phyloP scores from a whole-genome alignment of 2,329 filamentous ascomycete genomes.

The Peltaster fructicola region DNA sequence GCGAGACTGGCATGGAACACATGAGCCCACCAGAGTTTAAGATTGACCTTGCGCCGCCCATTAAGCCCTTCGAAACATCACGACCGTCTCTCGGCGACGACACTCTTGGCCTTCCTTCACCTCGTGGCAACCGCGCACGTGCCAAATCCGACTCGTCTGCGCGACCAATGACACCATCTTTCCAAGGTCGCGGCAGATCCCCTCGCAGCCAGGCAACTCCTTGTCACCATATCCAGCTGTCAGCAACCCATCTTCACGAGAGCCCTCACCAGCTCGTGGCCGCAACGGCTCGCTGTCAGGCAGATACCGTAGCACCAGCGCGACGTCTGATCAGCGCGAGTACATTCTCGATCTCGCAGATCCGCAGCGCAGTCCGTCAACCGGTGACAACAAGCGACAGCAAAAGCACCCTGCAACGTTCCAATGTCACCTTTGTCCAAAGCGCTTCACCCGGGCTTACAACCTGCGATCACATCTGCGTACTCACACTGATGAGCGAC shows the following conservation, averaged over 20 bases:
- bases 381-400: slow-evolving; percentile 47
- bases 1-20: slow-evolving; percentile 50
- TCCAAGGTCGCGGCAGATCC: slow-evolving; percentile 17
- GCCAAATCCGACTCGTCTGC: slow-evolving; percentile 44
- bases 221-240: slow-evolving; percentile 23
- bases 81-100: slow-evolving; percentile 1
- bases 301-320: slow-evolving; percentile 32
- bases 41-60: slow-evolving; percentile 72
- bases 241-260: slow-evolving; percentile 24
- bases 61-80: slow-evolving; percentile 23
- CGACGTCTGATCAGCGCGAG: slow-evolving; percentile 41
- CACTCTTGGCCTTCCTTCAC: slow-evolving; percentile 4
- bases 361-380: slow-evolving; percentile 58
- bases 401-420: slow-evolving; percentile 98
- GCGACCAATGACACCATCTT: slow-evolving; percentile 25
- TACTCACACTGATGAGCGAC: slow-evolving; percentile 91
- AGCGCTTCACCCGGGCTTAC: slow-evolving; percentile 90
- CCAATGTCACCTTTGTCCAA: slow-evolving; percentile 83
- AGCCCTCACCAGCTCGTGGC: slow-evolving; percentile 27
- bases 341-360: slow-evolving; percentile 86
- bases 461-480: slow-evolving; percentile 88
- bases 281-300: slow-evolving; percentile 17
- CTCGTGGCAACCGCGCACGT: slow-evolving; percentile 34
- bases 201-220: slow-evolving; percentile 17
- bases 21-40: slow-evolving; percentile 92